Percentiles rank a stretch among this genome's conserved stretches.
Conservation (phyloP, 768 basidiomycete genomes). For the Kwoniella pini region DNA sequence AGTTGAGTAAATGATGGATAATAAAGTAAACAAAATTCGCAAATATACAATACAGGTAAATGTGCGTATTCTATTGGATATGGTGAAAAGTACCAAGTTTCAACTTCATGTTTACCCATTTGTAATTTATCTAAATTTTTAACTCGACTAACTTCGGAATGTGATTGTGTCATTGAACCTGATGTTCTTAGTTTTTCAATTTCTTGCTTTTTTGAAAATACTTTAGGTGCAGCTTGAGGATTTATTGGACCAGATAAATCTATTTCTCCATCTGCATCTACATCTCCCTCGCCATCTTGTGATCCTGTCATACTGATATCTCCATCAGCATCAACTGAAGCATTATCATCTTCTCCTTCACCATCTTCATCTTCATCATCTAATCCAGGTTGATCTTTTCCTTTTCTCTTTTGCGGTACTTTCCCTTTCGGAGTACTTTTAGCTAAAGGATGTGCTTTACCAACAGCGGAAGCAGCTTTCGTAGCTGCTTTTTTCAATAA, state of each 20-base stretch:
- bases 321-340: slow-evolving; percentile 46
- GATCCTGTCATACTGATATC: slow-evolving; percentile 62
- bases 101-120: slow-evolving; percentile 94
- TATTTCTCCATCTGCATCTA: slow-evolving; percentile 53
- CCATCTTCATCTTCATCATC: slow-evolving; percentile 69
- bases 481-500: slow-evolving; percentile 57
- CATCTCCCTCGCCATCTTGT: slow-evolving; percentile 55
- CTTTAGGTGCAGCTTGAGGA: slow-evolving; percentile 59
- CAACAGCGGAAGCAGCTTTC: slow-evolving; percentile 49
- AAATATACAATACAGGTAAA: slow-evolving; percentile 90
- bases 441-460: slow-evolving; percentile 47
- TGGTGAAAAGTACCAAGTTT: slow-evolving; percentile 99
- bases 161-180: slow-evolving; percentile 98
- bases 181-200: slow-evolving; percentile 97
- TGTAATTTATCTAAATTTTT: slow-evolving; percentile 97
- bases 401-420: slow-evolving; percentile 35
- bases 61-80: slow-evolving; percentile 98
- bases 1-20: slow-evolving; percentile 90
- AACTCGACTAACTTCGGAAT: slow-evolving; percentile 95
- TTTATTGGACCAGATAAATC: slow-evolving; percentile 59
- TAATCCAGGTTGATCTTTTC: slow-evolving; percentile 28
- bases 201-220: slow-evolving; percentile 96
- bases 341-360: slow-evolving; percentile 56
- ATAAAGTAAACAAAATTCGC: slow-evolving; percentile 96
- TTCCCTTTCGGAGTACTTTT: slow-evolving; percentile 54